Evolutionary conservation across 768 basidiomycete species (phyloP).

Genomic region (Podaxis sp.): DNA sequence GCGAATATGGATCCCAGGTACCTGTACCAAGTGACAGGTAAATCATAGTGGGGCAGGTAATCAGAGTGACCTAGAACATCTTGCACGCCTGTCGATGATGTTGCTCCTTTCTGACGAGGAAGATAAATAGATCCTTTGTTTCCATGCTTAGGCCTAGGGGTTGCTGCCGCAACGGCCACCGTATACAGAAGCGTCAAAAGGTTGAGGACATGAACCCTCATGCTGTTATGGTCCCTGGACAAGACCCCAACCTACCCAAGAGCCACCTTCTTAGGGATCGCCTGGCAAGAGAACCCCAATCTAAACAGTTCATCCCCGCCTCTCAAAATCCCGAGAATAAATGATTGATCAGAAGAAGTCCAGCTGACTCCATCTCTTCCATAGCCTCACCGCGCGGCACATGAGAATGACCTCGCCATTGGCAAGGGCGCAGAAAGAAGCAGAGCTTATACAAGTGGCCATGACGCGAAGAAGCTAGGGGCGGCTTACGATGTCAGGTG

Average conservation of each 20-base stretch:
- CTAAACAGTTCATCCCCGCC: not conserved
- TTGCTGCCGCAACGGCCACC: slow-evolving; percentile 17
- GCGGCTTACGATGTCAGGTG: not conserved
- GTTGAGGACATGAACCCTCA: slow-evolving; percentile 19
- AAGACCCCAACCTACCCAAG: not conserved
- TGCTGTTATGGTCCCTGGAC: slow-evolving; percentile 7
- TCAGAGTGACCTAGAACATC: not conserved
- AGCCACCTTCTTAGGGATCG: not conserved
- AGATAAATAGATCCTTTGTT: not conserved
- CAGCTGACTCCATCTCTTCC: slow-evolving; percentile 5
- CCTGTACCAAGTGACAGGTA: slow-evolving; percentile 18
- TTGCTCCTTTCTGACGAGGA: not conserved
- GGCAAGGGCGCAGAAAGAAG: not conserved
- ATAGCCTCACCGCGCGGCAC: not conserved
- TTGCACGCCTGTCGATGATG: not conserved
- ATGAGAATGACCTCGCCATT: not conserved
- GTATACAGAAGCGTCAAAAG: slow-evolving; percentile 20
- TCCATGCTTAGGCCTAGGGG: not conserved
- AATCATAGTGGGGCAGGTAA: not conserved
- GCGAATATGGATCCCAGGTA: slow-evolving; percentile 42
- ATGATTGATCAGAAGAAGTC: not conserved
- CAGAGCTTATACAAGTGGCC: not conserved
- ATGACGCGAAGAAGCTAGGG: not conserved
- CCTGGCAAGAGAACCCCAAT: not conserved
- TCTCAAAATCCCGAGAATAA: not conserved